phyloP scores from a whole-genome alignment of 2,329 filamentous ascomycete species.

The Periconia macrospinosa region DNA sequence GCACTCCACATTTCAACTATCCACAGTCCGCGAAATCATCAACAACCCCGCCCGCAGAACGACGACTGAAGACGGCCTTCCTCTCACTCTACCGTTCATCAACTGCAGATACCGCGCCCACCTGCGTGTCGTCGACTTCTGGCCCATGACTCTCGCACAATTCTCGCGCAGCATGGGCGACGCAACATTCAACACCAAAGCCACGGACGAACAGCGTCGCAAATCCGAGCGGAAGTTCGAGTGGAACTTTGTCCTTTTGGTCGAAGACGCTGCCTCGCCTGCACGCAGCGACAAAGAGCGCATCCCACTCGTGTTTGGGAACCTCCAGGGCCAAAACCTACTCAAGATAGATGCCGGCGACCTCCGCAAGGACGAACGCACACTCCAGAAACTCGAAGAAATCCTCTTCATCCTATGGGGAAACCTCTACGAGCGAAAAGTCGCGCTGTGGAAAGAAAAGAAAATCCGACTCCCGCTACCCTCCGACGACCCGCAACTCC shows the following conservation, averaged over 20 bases:
- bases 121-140: slow-evolving; percentile 82
- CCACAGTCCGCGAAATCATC: slow-evolving; percentile 50
- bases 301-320: slow-evolving; percentile 71
- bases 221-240: slow-evolving; percentile 63
- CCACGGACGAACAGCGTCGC: slow-evolving; percentile 41
- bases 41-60: slow-evolving; percentile 47
- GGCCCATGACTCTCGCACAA: slow-evolving; percentile 68
- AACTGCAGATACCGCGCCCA: slow-evolving; percentile 70
- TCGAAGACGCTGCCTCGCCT: slow-evolving; percentile 66
- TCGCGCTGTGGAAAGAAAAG: slow-evolving; percentile 62
- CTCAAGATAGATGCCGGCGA: slow-evolving; percentile 58
- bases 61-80: slow-evolving; percentile 35
- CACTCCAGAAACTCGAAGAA: slow-evolving; percentile 63
- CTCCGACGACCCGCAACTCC: slow-evolving; percentile 20
- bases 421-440: slow-evolving; percentile 59
- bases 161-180: slow-evolving; percentile 60
- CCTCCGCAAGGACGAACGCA: slow-evolving; percentile 56
- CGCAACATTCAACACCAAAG: slow-evolving; percentile 26
- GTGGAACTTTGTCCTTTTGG: slow-evolving; percentile 79
- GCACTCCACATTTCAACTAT: slow-evolving; percentile 40
- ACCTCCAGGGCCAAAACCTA: slow-evolving; percentile 58
- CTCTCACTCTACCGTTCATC: slow-evolving; percentile 66
- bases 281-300: slow-evolving; percentile 31
- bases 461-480: slow-evolving; percentile 26
- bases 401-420: slow-evolving; percentile 83